Evolutionary conservation across 2,329 filamentous ascomycete species (phyloP), one percentile per base, ranked within the genome.

Genomic region (Neophaeococcomyces mojaviensis): DNA sequence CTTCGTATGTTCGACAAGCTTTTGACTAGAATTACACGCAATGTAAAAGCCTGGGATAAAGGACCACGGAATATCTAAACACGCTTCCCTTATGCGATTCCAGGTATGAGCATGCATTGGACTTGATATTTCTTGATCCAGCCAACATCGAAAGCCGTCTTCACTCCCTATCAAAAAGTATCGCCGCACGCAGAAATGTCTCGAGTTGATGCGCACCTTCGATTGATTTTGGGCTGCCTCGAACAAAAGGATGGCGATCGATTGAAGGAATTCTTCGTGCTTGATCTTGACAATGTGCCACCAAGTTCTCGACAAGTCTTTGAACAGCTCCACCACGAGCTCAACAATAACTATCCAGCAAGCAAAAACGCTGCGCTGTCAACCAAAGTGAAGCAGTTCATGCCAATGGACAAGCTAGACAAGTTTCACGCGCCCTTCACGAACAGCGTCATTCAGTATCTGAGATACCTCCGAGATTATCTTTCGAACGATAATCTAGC

Each of bases 401-500:
- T 56, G 13, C 49, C 55, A 8, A 43, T 47, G 35, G 54, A 54
- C 19, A 48, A 55, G 26, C 53, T 58, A 26, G 49, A 48, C 5
- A 47, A 40, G 2, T 55, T 57, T 46, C 52, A 53, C 39, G 44
- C 47, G 9, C 41, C 52, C 3, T 57, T 55, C 37, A 48, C 50
- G 1, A 53, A 57, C 19, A 52, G 51, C 31, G 49, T 55, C 16
- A 50, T 53, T 26, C 49, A 52, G 20, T 58, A 58, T 40, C 57
- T 58, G 35, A 50, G 51, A n/a, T 58, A 56, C 34, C 44, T 58
- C 4, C 42, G 55, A 20, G 55, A 58, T 39, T 56, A 54, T 36
- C 46, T 48, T 9, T 44, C 47, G 6, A 49, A 50, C 13, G 47
- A 56, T 30, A 50, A 54, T 33, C 53, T 54, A 24, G 39, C 47